Evolutionary conservation across 208 protist species (phyloP).

Genomic region (Vickermania spadyakhi): DNA sequence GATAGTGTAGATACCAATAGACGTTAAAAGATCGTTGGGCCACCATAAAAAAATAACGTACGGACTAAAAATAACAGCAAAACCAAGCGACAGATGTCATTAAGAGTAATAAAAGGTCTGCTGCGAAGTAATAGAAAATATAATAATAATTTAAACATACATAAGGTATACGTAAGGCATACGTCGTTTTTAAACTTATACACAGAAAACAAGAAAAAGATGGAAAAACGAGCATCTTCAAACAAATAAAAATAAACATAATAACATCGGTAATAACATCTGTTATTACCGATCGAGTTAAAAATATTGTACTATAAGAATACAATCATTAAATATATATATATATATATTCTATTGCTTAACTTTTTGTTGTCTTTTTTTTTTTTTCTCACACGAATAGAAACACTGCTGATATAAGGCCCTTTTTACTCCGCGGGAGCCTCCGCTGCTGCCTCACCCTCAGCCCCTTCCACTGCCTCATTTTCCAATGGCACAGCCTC

Average conservation of each 20-base stretch:
- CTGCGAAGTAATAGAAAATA: no score
- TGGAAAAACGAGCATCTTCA: conserved; percentile 2
- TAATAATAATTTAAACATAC: neutral
- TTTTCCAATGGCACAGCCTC: conserved; percentile 27
- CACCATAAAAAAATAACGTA: no score
- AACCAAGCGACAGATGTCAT: no score
- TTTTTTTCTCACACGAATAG: neutral
- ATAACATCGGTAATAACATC: neutral
- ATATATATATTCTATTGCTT: neutral
- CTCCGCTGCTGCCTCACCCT: neutral
- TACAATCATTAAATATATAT: no score
- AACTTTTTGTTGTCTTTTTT: neutral
- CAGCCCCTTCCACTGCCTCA: neutral
- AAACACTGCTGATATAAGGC: neutral
- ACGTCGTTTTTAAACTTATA: neutral
- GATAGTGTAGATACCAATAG: no score
- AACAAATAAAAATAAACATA: no score
- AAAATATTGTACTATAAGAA: neutral
- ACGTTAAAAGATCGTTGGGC: no score
- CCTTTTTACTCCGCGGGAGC: neutral
- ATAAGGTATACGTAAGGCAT: neutral
- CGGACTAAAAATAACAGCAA: no score
- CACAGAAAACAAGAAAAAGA: conserved; percentile 8
- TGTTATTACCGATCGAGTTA: neutral
- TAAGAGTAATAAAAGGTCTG: no score